A percentile compares a stretch with the other conserved stretches of the same genome.
Conservation (phyloP, 257 asterid species). For the Jaltomata sinuosa region DNA sequence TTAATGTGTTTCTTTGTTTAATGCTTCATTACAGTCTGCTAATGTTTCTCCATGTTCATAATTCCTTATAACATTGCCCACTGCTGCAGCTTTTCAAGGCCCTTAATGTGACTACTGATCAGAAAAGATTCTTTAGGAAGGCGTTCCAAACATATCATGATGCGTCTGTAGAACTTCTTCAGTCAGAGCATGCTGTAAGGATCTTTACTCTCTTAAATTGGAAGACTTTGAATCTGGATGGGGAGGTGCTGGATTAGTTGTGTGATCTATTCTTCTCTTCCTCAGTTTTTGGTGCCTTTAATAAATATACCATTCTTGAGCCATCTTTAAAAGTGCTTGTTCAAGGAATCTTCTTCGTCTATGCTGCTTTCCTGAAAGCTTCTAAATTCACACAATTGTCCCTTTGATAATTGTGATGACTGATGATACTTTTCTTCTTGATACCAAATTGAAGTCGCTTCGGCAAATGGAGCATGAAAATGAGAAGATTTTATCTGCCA, state of each 20-base stretch:
- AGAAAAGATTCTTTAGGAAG: conserved; percentile 68
- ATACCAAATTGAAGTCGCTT: conserved; percentile 48
- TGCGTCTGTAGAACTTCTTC: conserved; percentile 80
- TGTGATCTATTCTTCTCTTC: not conserved
- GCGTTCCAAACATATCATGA: conserved; percentile 78
- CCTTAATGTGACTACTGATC: conserved; percentile 75
- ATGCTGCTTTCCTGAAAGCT: not conserved
- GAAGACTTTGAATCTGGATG: not conserved
- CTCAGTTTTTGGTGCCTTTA: not conserved
- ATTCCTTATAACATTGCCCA: not conserved
- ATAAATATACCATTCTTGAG: not conserved
- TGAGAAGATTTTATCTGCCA: conserved; percentile 86
- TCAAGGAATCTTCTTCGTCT: not conserved
- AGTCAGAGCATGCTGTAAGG: conserved; percentile 89
- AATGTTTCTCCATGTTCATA: not conserved
- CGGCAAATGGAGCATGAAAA: conserved; percentile 98
- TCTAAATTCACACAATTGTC: not conserved
- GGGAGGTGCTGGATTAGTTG: not conserved
- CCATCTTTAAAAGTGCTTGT: not conserved
- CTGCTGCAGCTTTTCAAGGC: conserved; percentile 70
- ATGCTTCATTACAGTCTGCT: not conserved
- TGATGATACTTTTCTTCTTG: conserved; percentile 6
- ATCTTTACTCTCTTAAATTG: not conserved
- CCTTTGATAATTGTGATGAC: conserved; percentile 3
- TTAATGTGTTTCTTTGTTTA: not conserved